Evolutionary conservation across 2,329 filamentous ascomycete genomes (phyloP), one percentile per base, ranked within the genome.

Genomic region (Cladosporium cucumerinum): DNA sequence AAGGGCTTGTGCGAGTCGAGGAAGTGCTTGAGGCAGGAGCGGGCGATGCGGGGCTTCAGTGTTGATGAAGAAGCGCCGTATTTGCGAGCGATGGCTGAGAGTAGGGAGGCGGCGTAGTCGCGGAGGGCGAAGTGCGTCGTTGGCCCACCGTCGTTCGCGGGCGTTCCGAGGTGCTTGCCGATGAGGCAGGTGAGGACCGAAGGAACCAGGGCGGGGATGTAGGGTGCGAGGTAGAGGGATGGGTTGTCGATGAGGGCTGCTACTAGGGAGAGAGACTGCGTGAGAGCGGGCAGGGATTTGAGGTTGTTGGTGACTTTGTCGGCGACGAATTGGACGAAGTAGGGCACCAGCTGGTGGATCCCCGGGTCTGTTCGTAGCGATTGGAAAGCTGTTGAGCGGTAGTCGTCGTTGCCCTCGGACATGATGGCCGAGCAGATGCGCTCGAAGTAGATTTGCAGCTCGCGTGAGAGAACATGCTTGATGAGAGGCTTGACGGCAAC

Each of bases 371-470:
- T 90, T 58, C 89, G 85, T 26, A 99, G 86, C 28, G 92, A 96
- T 61, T 91, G 89, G 36, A 97, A 85, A 0, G 92, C 95, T 0
- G 95, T 93, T 58, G 90, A 87, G 61, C 94, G 89, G 74, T 96
- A 88, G 68, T 96, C 90, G 68, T 96, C 93, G 16, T 92, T 91
- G 60, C 88, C 89, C 70, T 96, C 92, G 77, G 98, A 92, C 66
- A 97, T 85, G 55, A 99, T 86, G 12, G 95, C 94, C 59, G 86
- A 86, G 76, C 93, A 93, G 66, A 98, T 92, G 78, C 96, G 97
- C 75, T 97, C 93, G 75, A 98, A 99, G 81, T 97, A 97, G 36
- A 98, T 86, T 68, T 96, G 93, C 25, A 98, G 87, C 79, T 99
- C 95, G 79, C 97, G 96, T 69, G 92, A 96, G 52, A 99, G 86